A percentile compares a stretch with the other conserved stretches of the same genome.
Evolutionary conservation across 345 rosid species (phyloP).

Genomic region (Alliaria petiolata): DNA sequence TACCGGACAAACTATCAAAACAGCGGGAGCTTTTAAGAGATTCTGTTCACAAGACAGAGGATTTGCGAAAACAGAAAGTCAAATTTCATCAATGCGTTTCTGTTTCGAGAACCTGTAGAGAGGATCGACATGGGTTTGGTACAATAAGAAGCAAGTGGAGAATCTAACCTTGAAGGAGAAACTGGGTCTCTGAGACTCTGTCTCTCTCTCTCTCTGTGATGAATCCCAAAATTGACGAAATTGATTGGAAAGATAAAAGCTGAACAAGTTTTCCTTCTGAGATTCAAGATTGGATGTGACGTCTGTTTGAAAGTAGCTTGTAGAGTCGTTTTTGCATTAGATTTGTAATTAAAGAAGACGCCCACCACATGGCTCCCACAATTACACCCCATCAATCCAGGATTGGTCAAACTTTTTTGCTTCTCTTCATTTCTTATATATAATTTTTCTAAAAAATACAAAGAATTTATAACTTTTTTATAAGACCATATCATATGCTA

Average conservation of each 20-base stretch:
- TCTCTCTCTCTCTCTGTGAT: neutral
- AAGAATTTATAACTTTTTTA: no score
- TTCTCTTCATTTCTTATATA: neutral
- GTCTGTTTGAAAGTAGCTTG: no score
- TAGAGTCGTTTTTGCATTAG: neutral
- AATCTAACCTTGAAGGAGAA: neutral
- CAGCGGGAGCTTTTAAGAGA: neutral
- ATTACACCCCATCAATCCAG: neutral
- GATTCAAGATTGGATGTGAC: constrained; percentile 23
- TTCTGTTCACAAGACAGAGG: constrained; percentile 1
- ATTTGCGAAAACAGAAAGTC: constrained; percentile 11
- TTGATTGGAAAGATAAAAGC: neutral
- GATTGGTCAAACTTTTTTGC: constrained; percentile 3
- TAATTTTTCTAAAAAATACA: no score
- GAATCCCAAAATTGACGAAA: neutral
- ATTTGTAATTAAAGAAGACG: constrained; percentile 7
- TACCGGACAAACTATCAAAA: neutral
- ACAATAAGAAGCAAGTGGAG: neutral
- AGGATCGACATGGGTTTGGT: neutral
- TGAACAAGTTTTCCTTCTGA: neutral
- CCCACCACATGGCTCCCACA: constrained; percentile 17
- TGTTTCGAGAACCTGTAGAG: neutral
- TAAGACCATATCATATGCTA: no score
- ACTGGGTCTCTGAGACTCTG: neutral
- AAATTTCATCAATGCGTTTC: neutral